A percentile compares a stretch with the other conserved stretches of the same genome.
phyloP scores from a whole-genome alignment of 306 rosid species.

The Castanea mollissima region DNA sequence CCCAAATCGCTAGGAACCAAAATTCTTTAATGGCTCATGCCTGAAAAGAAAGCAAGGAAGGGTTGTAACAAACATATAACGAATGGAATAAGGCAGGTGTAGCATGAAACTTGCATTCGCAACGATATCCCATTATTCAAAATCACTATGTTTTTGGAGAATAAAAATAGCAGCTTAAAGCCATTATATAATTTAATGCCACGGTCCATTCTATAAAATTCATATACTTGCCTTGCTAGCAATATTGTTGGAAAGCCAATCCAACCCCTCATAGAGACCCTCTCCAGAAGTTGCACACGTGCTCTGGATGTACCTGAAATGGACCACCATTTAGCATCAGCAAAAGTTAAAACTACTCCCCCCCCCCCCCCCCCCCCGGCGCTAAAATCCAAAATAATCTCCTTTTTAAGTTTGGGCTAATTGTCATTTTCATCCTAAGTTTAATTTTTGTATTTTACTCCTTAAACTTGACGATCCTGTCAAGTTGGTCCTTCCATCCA shows the following conservation, averaged over 20 bases:
- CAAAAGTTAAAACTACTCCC: not conserved
- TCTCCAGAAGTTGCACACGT: slow-evolving; percentile 99
- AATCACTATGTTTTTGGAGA: not conserved
- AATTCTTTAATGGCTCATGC: slow-evolving; percentile 43
- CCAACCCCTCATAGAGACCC: slow-evolving; percentile 94
- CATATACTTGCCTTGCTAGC: slow-evolving; percentile 71
- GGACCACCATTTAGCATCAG: slow-evolving; percentile 25
- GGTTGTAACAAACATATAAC: slow-evolving; percentile 10
- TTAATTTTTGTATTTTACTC: too few relatives aligned
- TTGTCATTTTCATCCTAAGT: too few relatives aligned
- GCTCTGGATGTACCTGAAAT: slow-evolving; percentile 96
- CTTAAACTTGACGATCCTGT: too few relatives aligned
- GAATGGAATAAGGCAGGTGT: not conserved
- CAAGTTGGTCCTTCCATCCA: too few relatives aligned
- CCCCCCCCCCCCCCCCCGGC: too few relatives aligned
- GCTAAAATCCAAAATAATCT: too few relatives aligned
- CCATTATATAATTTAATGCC: not conserved
- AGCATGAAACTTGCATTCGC: not conserved
- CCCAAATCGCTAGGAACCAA: slow-evolving; percentile 38
- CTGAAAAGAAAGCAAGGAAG: slow-evolving; percentile 28
- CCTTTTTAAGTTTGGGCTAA: too few relatives aligned
- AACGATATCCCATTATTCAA: not conserved
- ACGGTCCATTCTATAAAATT: not conserved
- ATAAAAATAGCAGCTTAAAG: not conserved
- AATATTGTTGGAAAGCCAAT: slow-evolving; percentile 93